These are phyloP conservation scores for Epipyxis sp. DNA, from an alignment of 108 stramenopile species.

Conservation along the genomic window DNA sequence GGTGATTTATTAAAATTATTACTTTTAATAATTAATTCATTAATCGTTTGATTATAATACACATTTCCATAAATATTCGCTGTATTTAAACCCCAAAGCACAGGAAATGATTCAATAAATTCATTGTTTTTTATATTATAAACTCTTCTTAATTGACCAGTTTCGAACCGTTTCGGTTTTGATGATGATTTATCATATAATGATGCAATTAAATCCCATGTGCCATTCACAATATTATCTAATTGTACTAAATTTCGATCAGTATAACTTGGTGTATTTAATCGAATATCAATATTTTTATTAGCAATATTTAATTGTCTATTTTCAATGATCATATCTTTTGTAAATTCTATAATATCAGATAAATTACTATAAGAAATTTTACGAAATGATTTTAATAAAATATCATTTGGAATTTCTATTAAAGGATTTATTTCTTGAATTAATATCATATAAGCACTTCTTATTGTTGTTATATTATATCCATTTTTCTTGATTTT, in stretches of 20 bases:
- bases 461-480: neutral
- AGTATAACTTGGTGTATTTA: no score
- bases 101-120: neutral
- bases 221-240: conserved; percentile 1
- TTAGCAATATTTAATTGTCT: no score
- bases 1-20: neutral
- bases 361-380: neutral
- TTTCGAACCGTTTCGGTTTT: neutral
- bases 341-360: neutral
- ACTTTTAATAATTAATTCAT: neutral
- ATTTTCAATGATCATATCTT: no score
- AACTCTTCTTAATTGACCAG: neutral
- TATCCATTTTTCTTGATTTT: neutral
- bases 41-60: neutral
- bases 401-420: neutral
- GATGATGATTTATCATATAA: neutral
- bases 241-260: no score
- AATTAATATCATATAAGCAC: neutral
- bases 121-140: neutral
- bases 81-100: neutral
- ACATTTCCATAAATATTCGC: neutral
- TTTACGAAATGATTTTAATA: neutral
- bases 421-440: neutral
- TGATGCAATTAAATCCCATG: neutral
- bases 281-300: neutral